These are phyloP conservation scores for Cavenderia fasciculata DNA, from an alignment of 78 protist species.

Conservation along the genomic window DNA sequence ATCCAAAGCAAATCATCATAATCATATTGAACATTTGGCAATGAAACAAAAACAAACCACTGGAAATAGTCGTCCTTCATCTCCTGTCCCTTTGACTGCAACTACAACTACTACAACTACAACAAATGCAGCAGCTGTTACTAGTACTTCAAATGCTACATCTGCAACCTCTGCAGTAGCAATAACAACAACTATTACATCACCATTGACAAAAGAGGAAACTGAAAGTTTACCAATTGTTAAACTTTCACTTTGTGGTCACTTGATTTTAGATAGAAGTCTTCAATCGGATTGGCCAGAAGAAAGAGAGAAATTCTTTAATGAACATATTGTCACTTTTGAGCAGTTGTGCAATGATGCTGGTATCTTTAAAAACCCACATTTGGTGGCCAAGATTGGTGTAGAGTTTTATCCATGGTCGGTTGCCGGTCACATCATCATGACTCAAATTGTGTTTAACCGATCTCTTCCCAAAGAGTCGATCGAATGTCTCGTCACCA, in stretches of 20 bases:
- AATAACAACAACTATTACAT: no score
- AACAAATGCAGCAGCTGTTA: no score
- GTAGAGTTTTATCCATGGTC: conserved; percentile 79
- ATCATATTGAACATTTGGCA: neutral
- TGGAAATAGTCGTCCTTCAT: neutral
- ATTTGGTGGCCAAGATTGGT: conserved; percentile 61
- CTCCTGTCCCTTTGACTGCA: no score
- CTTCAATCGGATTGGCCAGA: conserved; percentile 70
- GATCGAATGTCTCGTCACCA: conserved; percentile 35
- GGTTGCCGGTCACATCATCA: conserved; percentile 71
- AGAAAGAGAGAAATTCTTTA: conserved; percentile 60
- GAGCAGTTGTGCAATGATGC: conserved; percentile 66
- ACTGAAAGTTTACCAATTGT: neutral
- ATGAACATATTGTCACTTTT: conserved; percentile 28
- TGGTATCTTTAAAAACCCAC: conserved; percentile 47
- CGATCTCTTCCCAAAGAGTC: conserved; percentile 35
- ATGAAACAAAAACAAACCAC: neutral
- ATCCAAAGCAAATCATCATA: neutral
- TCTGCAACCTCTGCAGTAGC: no score
- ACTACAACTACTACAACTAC: no score
- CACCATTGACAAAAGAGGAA: no score
- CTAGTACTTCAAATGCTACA: no score
- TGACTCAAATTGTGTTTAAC: conserved; percentile 49
- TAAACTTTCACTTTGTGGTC: conserved; percentile 58
- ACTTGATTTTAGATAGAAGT: conserved; percentile 45